phyloP scores from a whole-genome alignment of 768 basidiomycete genomes.

The Pleurotus citrinopileatus region DNA sequence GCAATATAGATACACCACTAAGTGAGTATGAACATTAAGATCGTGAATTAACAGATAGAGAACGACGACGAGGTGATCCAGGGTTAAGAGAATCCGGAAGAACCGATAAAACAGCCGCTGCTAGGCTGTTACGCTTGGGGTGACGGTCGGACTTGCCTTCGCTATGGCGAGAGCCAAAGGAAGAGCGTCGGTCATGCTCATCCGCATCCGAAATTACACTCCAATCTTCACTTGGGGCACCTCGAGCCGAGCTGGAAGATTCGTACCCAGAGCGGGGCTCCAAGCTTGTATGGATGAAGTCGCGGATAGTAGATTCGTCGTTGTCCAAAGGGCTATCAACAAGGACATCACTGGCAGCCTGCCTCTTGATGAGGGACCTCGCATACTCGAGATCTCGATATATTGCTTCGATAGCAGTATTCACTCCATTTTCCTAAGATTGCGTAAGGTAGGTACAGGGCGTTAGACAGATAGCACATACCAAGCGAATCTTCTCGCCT shows the following conservation, averaged over 20 bases:
- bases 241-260: slow-evolving; percentile 52
- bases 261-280: slow-evolving; percentile 48
- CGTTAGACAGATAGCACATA: slow-evolving; percentile 29
- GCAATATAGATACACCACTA: background rate
- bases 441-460: background rate
- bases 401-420: slow-evolving; percentile 89
- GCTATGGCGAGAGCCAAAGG: slow-evolving; percentile 49
- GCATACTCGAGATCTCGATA: slow-evolving; percentile 97
- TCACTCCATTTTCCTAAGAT: slow-evolving; percentile 88
- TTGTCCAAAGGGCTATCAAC: slow-evolving; percentile 29
- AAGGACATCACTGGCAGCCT: slow-evolving; percentile 28
- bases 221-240: slow-evolving; percentile 77
- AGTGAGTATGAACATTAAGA: background rate
- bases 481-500: slow-evolving; percentile 85
- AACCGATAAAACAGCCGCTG: slow-evolving; percentile 59
- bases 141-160: slow-evolving; percentile 33
- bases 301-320: slow-evolving; percentile 34
- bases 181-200: slow-evolving; percentile 43
- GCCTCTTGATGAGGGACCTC: slow-evolving; percentile 73
- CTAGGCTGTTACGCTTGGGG: slow-evolving; percentile 60
- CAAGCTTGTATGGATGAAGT: slow-evolving; percentile 12
- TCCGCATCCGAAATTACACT: slow-evolving; percentile 83
- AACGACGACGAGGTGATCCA: slow-evolving; percentile 38
- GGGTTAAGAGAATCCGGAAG: slow-evolving; percentile 51
- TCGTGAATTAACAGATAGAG: slow-evolving; percentile 30